phyloP scores from a whole-genome alignment of 371 early-diverging fungal species.

The Mucor saturninus region DNA sequence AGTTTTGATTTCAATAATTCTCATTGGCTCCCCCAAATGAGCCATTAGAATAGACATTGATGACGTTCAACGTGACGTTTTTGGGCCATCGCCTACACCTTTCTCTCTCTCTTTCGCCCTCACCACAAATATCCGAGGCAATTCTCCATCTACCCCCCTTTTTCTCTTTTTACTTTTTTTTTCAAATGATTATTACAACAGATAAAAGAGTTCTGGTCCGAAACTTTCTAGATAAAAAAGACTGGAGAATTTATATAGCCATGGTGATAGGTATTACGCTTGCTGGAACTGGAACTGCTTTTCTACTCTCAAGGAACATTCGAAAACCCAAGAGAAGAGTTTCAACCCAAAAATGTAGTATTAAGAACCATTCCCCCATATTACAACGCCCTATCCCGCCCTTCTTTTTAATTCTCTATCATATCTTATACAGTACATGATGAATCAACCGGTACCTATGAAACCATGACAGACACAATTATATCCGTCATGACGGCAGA shows the following conservation, averaged over 20 bases:
- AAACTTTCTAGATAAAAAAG: constrained; percentile 66
- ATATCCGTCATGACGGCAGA: constrained; percentile 61
- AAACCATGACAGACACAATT: constrained; percentile 60
- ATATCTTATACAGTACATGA: not conserved
- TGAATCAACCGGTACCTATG: constrained; percentile 40
- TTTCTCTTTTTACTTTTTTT: not conserved
- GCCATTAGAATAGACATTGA: too few relatives aligned
- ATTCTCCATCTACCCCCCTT: too few relatives aligned
- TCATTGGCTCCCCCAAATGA: too few relatives aligned
- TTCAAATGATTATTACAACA: not conserved
- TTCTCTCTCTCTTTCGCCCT: too few relatives aligned
- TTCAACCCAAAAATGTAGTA: too few relatives aligned
- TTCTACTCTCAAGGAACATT: constrained; percentile 53
- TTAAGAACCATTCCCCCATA: too few relatives aligned
- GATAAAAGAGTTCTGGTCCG: constrained; percentile 8
- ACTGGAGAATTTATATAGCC: constrained; percentile 77
- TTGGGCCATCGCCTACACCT: too few relatives aligned
- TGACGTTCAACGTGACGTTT: too few relatives aligned
- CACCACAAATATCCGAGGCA: too few relatives aligned
- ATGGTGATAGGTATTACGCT: constrained; percentile 65
- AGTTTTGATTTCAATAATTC: too few relatives aligned
- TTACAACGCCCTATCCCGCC: too few relatives aligned
- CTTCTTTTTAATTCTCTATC: too few relatives aligned
- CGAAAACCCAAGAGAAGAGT: not conserved
- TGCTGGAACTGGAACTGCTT: constrained; percentile 69